phyloP scores from a whole-genome alignment of 805 yeast species.

The Myxozyma mucilagina region DNA sequence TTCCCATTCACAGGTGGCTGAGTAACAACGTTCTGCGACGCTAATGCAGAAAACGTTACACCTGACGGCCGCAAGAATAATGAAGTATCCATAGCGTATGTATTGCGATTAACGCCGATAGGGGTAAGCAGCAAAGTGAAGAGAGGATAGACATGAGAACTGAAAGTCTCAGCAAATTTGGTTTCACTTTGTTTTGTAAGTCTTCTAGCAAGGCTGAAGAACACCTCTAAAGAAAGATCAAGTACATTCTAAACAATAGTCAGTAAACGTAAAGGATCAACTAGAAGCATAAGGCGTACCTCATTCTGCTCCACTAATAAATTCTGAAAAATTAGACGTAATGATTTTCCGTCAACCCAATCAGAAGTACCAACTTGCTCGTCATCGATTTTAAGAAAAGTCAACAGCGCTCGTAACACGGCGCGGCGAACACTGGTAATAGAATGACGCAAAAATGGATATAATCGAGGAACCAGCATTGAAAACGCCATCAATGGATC shows the following conservation, averaged over 20 bases:
- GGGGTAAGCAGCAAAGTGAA: conserved; percentile 79
- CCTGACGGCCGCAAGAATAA: conserved; percentile 82
- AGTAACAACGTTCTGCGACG: not conserved
- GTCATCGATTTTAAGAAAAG: conserved; percentile 59
- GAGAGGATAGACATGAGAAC: conserved; percentile 59
- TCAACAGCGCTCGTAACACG: conserved; percentile 74
- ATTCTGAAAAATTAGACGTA: conserved; percentile 82
- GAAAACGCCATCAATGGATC: conserved; percentile 61
- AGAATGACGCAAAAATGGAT: conserved; percentile 91
- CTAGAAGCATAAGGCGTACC: conserved; percentile 34
- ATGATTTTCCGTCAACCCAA: conserved; percentile 77
- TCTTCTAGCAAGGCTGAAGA: conserved; percentile 14
- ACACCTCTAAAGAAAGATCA: conserved; percentile 22
- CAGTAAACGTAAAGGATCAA: not conserved
- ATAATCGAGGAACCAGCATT: conserved; percentile 80
- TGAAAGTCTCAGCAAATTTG: conserved; percentile 53
- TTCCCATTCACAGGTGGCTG: conserved; percentile 3
- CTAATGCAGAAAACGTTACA: conserved; percentile 37
- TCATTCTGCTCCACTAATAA: conserved; percentile 83
- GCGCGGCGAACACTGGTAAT: conserved; percentile 88
- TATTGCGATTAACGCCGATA: conserved; percentile 86
- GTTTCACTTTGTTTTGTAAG: conserved; percentile 16
- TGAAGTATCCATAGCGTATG: conserved; percentile 77
- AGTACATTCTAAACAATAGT: conserved; percentile 12
- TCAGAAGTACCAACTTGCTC: conserved; percentile 43